These are phyloP conservation scores for Quercus ilex DNA, from an alignment of 306 rosid species.

Conservation along the genomic window DNA sequence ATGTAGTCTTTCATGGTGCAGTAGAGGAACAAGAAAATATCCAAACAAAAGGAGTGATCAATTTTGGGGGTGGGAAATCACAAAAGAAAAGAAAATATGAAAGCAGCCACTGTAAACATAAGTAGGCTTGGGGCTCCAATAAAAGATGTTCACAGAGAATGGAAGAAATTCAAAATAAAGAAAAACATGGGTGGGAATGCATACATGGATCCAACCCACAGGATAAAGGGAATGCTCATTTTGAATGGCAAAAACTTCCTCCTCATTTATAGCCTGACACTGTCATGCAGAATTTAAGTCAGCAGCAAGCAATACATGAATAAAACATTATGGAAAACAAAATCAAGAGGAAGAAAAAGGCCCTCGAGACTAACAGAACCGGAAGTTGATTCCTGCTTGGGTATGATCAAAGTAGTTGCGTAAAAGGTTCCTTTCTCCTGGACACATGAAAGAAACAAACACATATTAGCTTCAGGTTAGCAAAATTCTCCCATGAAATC, in stretches of 20 bases:
- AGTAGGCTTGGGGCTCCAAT: background rate
- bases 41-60: background rate
- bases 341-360: conserved; percentile 5
- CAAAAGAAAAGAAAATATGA: no score
- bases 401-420: conserved; percentile 75
- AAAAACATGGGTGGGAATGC: background rate
- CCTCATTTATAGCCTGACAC: conserved; percentile 80
- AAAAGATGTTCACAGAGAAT: background rate
- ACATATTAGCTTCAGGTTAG: conserved; percentile 21
- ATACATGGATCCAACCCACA: conserved; percentile 91
- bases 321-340: conserved; percentile 1
- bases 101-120: no score
- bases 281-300: conserved; percentile 34
- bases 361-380: conserved; percentile 55
- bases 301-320: conserved; percentile 33
- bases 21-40: background rate
- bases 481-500: background rate
- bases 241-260: conserved; percentile 71
- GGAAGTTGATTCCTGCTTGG: conserved; percentile 87
- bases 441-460: conserved; percentile 25
- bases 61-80: no score
- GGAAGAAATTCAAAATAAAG: background rate
- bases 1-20: background rate
- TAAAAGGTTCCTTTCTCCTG: conserved; percentile 65
- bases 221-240: conserved; percentile 68